Evolutionary conservation across 2,329 filamentous ascomycete species (phyloP), one percentile per base, ranked within the genome.

Genomic region (Pseudogymnoascus sp.): DNA sequence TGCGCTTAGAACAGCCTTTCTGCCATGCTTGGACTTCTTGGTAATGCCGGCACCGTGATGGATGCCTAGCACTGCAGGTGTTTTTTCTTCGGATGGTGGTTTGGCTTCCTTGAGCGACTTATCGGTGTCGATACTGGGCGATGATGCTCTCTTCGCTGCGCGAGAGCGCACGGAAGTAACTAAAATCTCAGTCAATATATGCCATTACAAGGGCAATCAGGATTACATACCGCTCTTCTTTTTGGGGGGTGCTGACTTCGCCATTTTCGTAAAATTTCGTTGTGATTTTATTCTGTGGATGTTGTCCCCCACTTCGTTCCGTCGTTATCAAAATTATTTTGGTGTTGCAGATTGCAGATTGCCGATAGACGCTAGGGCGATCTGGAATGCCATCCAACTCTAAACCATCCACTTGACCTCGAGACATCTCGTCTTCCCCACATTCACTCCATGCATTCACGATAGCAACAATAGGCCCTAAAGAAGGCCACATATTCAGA

Each of bases 71-170:
- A 90, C 80, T n/a, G 88, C 85, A 29, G 85, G 84, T 4, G 85
- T 82, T 63, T 77, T 71, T 64, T 80, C 75, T 47, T 80, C 75
- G 17, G 74, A 65, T 1, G 84, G 82, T 9, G 80, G 77, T 63
- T 79, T 76, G 63, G 81, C 74, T 37, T 83, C 76, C 71, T 87
- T 88, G 21, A 89, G 78, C 5, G 86, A 88, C 74, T 89, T 89
- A 78, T 90, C 86, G 44, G 83, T 82, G 74, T 89, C 76, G 73
- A 90, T 85, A 68, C 84, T 79, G 26, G 88, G 86, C 3, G 87
- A 88, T 13, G 84, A 84, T 54, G 85, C 88, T 66, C 89, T 85
- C 70, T 88, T 84, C 40, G 88, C 87, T 63, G 87, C 88, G 66
- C 89, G 87, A 60, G 89, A 92, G 76, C 87, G 88, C 62, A 84